These are phyloP conservation scores for Ensete ventricosum DNA, from an alignment of 176 grass and related monocot species.

Conservation along the genomic window DNA sequence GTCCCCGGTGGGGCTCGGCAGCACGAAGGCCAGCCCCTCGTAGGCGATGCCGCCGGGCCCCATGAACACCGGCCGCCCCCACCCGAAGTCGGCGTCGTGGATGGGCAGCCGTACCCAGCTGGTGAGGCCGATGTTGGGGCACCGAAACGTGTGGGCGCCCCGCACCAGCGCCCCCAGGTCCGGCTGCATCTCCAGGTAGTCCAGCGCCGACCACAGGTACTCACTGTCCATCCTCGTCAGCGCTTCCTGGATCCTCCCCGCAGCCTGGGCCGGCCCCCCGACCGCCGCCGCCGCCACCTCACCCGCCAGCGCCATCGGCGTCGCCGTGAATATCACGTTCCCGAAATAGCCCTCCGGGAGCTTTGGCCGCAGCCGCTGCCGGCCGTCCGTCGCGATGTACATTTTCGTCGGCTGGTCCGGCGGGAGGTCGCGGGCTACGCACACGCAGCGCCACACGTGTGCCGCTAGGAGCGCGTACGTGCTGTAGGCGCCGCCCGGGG, in stretches of 20 bases:
- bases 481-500: conserved; percentile 33
- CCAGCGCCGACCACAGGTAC: conserved; percentile 69
- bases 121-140: conserved; percentile 72
- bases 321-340: conserved; percentile 85
- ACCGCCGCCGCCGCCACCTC: conserved; percentile 29
- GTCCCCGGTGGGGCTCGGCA: conserved; percentile 52
- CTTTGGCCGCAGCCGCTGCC: conserved; percentile 49
- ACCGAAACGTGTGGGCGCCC: conserved; percentile 74
- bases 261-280: conserved; percentile 14
- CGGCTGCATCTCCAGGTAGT: conserved; percentile 67
- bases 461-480: conserved; percentile 54
- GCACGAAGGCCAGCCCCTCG: conserved; percentile 66
- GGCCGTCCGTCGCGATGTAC: conserved; percentile 60
- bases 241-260: conserved; percentile 51
- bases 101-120: conserved; percentile 89
- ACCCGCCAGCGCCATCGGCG: conserved; percentile 46
- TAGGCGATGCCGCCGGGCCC: conserved; percentile 74
- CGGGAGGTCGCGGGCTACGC: conserved; percentile 50
- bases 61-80: conserved; percentile 86
- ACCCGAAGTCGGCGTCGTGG: conserved; percentile 70
- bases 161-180: conserved; percentile 62
- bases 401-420: conserved; percentile 69
- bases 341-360: conserved; percentile 81
- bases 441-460: conserved; percentile 73
- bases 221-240: conserved; percentile 52